Percentiles rank a stretch among this genome's conserved stretches.
Conservation (phyloP, 768 basidiomycete genomes). For the Pleurotus ostreatus region DNA sequence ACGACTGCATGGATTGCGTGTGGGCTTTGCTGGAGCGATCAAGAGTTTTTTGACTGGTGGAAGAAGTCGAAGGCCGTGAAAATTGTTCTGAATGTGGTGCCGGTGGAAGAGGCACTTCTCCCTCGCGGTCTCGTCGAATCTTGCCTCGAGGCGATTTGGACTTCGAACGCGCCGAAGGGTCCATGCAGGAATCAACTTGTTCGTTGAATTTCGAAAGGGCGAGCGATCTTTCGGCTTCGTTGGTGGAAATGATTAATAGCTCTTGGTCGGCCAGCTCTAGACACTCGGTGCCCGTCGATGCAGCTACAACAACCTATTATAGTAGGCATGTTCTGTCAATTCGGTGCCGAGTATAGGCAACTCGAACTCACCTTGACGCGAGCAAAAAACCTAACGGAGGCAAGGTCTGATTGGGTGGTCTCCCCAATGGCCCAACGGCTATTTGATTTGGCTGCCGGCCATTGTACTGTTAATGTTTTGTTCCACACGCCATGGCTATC, state of each 20-base stretch:
- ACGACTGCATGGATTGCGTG: not conserved
- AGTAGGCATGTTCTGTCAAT: slow-evolving; percentile 6
- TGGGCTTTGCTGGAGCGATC: slow-evolving; percentile 2
- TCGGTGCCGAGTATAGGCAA: slow-evolving; percentile 10
- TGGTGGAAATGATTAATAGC: slow-evolving; percentile 63
- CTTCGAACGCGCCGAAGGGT: slow-evolving; percentile 37
- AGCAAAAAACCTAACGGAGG: slow-evolving; percentile 65
- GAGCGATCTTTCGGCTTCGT: slow-evolving; percentile 61
- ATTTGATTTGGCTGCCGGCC: slow-evolving; percentile 65
- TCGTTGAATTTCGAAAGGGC: slow-evolving; percentile 61
- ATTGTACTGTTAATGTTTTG: slow-evolving; percentile 65
- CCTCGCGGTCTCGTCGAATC: slow-evolving; percentile 27
- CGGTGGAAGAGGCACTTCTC: slow-evolving; percentile 23
- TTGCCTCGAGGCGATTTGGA: slow-evolving; percentile 53
- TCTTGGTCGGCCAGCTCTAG: slow-evolving; percentile 70
- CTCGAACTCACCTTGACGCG: slow-evolving; percentile 53
- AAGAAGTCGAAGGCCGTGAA: slow-evolving; percentile 3
- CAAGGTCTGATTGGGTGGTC: slow-evolving; percentile 62
- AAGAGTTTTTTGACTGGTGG: slow-evolving; percentile 5
- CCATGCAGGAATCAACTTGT: slow-evolving; percentile 20
- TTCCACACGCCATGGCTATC: slow-evolving; percentile 57
- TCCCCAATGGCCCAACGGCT: slow-evolving; percentile 81
- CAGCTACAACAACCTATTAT: slow-evolving; percentile 42
- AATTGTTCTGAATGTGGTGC: slow-evolving; percentile 36
- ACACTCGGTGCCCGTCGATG: slow-evolving; percentile 58